Conservation (phyloP, 805 yeast species). For the Cyberlindnera euphorbiiphila region DNA sequence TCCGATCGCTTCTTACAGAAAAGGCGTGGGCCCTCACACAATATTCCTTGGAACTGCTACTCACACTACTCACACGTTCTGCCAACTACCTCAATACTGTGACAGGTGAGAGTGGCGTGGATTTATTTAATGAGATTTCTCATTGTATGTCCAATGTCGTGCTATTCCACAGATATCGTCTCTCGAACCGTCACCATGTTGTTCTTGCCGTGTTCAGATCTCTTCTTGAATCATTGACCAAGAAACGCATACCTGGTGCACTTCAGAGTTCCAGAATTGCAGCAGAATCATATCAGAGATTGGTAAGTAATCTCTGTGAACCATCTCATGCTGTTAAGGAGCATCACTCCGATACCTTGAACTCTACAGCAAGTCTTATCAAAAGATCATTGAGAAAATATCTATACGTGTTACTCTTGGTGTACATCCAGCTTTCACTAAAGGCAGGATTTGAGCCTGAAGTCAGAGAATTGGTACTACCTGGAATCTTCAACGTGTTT, state of each 20-base stretch:
- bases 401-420: slow-evolving; percentile 53
- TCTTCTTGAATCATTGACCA: slow-evolving; percentile 46
- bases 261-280: slow-evolving; percentile 25
- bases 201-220: slow-evolving; percentile 46
- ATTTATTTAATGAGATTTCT: slow-evolving; percentile 33
- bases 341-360: slow-evolving; percentile 37
- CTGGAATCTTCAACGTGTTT: slow-evolving; percentile 59
- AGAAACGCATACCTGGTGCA: slow-evolving; percentile 22
- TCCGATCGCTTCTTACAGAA: slow-evolving; percentile 44
- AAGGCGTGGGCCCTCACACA: slow-evolving; percentile 61
- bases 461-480: slow-evolving; percentile 45
- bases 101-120: slow-evolving; percentile 5
- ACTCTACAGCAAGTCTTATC: slow-evolving; percentile 50
- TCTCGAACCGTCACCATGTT: slow-evolving; percentile 72
- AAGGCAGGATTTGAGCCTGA: slow-evolving; percentile 42
- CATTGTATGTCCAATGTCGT: slow-evolving; percentile 57
- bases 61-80: slow-evolving; percentile 37
- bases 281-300: slow-evolving; percentile 51
- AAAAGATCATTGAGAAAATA: slow-evolving; percentile 63
- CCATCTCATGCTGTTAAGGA: slow-evolving; percentile 41
- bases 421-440: slow-evolving; percentile 54
- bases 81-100: slow-evolving; percentile 9
- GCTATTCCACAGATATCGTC: slow-evolving; percentile 63
- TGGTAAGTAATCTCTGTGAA: slow-evolving; percentile 68
- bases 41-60: slow-evolving; percentile 54